Conservation (phyloP, 2,329 filamentous ascomycete genomes). For the Seiridium unicorne region DNA sequence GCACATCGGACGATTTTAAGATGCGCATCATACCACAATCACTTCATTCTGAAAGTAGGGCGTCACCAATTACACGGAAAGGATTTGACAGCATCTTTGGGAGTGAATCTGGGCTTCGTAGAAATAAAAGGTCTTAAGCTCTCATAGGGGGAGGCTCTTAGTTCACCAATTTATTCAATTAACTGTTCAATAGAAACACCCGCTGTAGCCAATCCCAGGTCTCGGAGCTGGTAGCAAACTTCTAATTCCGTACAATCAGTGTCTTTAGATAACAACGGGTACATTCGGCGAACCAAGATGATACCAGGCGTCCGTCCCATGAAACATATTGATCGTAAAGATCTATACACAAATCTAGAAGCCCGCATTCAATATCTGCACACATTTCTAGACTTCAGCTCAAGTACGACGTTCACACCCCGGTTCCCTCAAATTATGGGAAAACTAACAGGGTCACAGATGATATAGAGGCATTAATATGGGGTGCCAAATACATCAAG, state of each 20-base stretch:
- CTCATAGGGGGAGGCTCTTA: too few species aligned
- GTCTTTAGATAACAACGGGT: too few species aligned
- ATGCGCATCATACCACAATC: constrained; percentile 2
- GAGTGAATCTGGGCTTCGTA: too few species aligned
- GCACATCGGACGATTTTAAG: neutral
- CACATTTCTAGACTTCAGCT: constrained; percentile 73
- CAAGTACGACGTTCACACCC: constrained; percentile 47
- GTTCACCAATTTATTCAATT: too few species aligned
- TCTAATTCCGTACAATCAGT: too few species aligned
- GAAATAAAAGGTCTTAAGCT: neutral
- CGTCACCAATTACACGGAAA: neutral
- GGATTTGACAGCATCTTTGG: neutral
- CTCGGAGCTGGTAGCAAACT: too few species aligned
- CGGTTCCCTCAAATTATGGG: neutral
- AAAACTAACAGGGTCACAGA: constrained; percentile 40
- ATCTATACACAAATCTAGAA: constrained; percentile 70
- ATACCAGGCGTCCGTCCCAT: neutral
- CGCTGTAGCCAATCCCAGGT: neutral
- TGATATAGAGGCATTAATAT: constrained; percentile 69
- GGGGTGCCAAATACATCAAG: constrained; percentile 74
- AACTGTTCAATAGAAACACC: neutral
- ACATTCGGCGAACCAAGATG: neutral
- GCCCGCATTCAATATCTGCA: constrained; percentile 71
- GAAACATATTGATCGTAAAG: constrained; percentile 67
- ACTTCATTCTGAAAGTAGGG: neutral